Base-by-base conservation (phyloP, 352 stramenopile genomes). In the Thraustochytrium sp. region DNA sequence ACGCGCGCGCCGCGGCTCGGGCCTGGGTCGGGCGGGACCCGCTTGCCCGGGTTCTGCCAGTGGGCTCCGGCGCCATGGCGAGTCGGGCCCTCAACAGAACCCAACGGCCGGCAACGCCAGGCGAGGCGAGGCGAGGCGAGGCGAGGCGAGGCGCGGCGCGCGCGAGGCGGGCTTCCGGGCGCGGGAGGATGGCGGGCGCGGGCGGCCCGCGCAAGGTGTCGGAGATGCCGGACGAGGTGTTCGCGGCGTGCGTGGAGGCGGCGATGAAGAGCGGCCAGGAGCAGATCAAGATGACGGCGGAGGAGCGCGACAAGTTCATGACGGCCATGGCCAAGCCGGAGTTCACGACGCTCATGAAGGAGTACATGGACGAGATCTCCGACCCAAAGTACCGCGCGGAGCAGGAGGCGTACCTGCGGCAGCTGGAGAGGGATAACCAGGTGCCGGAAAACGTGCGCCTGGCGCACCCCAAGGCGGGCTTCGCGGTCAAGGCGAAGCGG, bases 321-420 rank as follows among this genome's bases (percentile, higher is more conserved):
- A 89, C 90, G 62, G 94, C 94, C 46, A 96, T 98, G 88, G 88
- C 92, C 72, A 88, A 97, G 74, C 90, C 92, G 0, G 89, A 95
- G 76, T 98, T 98, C 87, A 91, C 92, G 13, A 91, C 92, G 74
- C 87, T 98, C 34, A 86, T 98, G 51, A 92, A 92, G 73, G 94
- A 97, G 42, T 98, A 98, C 87, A 96, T 97, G 88, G 86, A 92
- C 36, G 94, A 98, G 86, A 95, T 98, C 63, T 93, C 91, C 23
- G 93, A 98, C 88, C 93, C 93, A 16, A 87, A 85, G 38, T 87
- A 97, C 85, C 90, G 91, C 29, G 89, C 89, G 37, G 93, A 98
- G 87, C 95, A 94, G 42, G 93, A 98, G 86, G 83, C 87, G 49
- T 96, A 97, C 85, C 86, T 97, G 11, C 83, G 88, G 16, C 92